Evolutionary conservation across 192 early-diverging fungal species (phyloP).

Genomic region (Entomortierella chlamydospora): DNA sequence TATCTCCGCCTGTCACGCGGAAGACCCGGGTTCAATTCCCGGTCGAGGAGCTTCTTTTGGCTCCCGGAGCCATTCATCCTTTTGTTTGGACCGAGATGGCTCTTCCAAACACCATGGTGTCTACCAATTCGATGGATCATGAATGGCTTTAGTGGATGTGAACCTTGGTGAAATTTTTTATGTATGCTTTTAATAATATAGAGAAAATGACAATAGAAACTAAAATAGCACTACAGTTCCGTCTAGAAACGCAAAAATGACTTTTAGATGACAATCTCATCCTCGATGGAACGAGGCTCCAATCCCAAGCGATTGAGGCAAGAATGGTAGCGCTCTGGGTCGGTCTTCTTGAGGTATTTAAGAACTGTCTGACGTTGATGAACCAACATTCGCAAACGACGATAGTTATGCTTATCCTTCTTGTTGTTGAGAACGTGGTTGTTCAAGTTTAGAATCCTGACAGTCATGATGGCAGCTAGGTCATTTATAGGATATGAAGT

Average conservation of each 20-base stretch:
- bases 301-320: conserved; percentile 79
- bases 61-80: neutral
- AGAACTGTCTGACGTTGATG: conserved; percentile 88
- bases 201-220: neutral
- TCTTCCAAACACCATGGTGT: no score
- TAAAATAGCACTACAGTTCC: neutral
- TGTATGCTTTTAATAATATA: neutral
- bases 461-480: conserved; percentile 89
- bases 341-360: conserved; percentile 86
- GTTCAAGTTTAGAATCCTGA: conserved; percentile 88
- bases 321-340: conserved; percentile 73
- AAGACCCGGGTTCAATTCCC: conserved; percentile 43
- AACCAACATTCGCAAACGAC: conserved; percentile 80
- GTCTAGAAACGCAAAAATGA: neutral
- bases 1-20: conserved; percentile 11
- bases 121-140: no score
- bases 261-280: conserved; percentile 71
- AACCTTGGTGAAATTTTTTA: no score
- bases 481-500: neutral
- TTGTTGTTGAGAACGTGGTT: conserved; percentile 80
- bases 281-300: conserved; percentile 71
- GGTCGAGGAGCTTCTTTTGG: conserved; percentile 22
- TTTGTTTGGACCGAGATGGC: conserved; percentile 1
- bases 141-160: no score
- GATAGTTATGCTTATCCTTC: conserved; percentile 94